A percentile compares a stretch with the other conserved stretches of the same genome.
Evolutionary conservation across 1,284 basidiomycete genomes (phyloP).

Genomic region (Schizophyllum commune): DNA sequence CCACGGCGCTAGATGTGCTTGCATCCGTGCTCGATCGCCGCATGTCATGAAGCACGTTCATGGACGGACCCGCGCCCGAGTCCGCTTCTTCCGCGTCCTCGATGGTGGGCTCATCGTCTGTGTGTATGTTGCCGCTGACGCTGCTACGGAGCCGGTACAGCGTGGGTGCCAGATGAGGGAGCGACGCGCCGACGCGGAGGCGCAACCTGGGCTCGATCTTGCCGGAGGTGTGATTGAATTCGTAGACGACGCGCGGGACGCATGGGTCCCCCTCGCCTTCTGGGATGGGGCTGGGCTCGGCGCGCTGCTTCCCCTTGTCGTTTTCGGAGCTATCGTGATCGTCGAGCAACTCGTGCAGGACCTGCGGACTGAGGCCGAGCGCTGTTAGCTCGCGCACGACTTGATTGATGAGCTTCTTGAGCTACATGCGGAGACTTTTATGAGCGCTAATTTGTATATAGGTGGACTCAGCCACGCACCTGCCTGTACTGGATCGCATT

Average conservation of each 20-base stretch:
- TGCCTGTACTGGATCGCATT: conserved; percentile 85
- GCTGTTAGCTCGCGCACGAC: conserved; percentile 76
- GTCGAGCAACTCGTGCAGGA: conserved; percentile 38
- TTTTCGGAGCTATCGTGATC: conserved; percentile 17
- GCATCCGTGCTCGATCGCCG: neutral
- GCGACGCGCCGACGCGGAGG: conserved; percentile 29
- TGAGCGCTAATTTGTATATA: neutral
- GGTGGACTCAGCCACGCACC: conserved; percentile 29
- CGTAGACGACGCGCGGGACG: conserved; percentile 40
- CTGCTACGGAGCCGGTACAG: neutral
- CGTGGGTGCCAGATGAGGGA: neutral
- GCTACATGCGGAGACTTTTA: conserved; percentile 32
- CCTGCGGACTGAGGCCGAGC: conserved; percentile 63
- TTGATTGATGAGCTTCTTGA: conserved; percentile 90
- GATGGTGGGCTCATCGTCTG: conserved; percentile 2
- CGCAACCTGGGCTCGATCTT: conserved; percentile 49
- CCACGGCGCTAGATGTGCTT: neutral
- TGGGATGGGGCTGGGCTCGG: neutral
- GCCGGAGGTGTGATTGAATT: conserved; percentile 40
- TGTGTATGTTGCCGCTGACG: conserved; percentile 1
- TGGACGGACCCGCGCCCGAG: neutral
- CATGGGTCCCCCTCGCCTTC: conserved; percentile 6
- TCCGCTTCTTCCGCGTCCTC: conserved; percentile 6
- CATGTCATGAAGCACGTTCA: neutral
- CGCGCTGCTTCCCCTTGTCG: conserved; percentile 15